Evolutionary conservation across 805 yeast genomes (phyloP), one percentile per base, ranked within the genome.

Genomic region (Candida corydali): DNA sequence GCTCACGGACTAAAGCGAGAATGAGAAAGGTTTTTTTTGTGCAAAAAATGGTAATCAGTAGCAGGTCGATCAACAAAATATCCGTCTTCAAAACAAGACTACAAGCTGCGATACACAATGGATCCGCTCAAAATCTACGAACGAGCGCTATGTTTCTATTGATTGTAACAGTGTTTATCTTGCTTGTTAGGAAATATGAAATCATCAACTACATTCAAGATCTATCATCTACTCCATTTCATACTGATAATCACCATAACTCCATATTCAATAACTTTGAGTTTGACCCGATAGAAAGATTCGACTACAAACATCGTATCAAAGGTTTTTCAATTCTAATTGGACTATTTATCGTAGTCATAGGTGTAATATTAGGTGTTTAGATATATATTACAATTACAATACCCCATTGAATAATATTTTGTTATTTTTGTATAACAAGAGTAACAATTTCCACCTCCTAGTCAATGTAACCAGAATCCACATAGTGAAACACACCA

Each of bases 221-320:
- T 20, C 5, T 20, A 11, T 22, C 28, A n/a, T 15, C 17, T n/a
- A 8, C 5, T 17, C n/a, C n/a, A n/a, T 29, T 8, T 12, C 29
- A 26, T 20, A 19, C 36, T 8, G 36, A 25, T 29, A 29, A 23
- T 26, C 27, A 27, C n/a, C n/a, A n/a, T n/a, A n/a, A n/a, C n/a
- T n/a, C n/a, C n/a, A 30, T 51, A 15, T 57, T 59, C 34, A 47
- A 46, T 8, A 46, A 42, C 4, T 50, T 56, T 32, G 45, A 44
- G 25, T 56, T 45, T 24, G 54, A 55, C 15, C 64, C 65, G 1
- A 34, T 22, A 5, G 65, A 59, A 17, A 39, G 69, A 26, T 62
- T 60, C 36, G 44, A 52, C 29, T 26, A 52, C 26, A 39, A 47
- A 12, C 58, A 46, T 12, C 50, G 46, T 32, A 34, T 54, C 17